Conservation (phyloP, 148 eudicot species). For the Amaranthus hypochondriacus region DNA sequence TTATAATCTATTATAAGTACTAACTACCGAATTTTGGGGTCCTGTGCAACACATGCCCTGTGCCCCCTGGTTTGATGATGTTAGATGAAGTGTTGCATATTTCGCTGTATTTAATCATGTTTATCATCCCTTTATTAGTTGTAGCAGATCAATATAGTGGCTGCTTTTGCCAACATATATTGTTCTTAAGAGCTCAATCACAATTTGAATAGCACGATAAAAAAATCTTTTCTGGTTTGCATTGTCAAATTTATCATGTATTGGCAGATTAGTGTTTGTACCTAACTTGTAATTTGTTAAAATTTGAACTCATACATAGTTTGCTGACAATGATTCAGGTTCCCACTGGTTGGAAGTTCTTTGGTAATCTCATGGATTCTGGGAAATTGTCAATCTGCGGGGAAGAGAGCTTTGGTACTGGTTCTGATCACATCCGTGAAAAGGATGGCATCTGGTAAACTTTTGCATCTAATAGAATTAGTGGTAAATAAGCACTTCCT, state of each 20-base stretch:
- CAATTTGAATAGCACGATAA: too few species aligned
- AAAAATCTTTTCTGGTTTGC: neutral
- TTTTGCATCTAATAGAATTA: neutral
- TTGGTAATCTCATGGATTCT: slow-evolving; percentile 98
- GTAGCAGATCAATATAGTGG: neutral
- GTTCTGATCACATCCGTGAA: slow-evolving; percentile 98
- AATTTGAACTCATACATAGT: slow-evolving; percentile 1
- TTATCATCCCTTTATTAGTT: neutral
- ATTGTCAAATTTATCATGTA: neutral
- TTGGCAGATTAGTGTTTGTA: too few species aligned
- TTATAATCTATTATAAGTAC: too few species aligned
- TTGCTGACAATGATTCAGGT: slow-evolving; percentile 48
- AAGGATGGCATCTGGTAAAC: slow-evolving; percentile 98
- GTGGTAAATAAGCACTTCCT: neutral
- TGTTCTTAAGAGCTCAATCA: neutral
- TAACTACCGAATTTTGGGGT: too few species aligned
- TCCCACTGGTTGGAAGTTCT: slow-evolving; percentile 99
- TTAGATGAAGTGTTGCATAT: neutral
- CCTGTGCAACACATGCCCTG: too few species aligned
- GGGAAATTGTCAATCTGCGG: slow-evolving; percentile 90
- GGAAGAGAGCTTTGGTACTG: slow-evolving; percentile 99
- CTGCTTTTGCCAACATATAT: neutral
- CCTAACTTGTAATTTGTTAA: neutral
- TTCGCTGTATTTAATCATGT: neutral
- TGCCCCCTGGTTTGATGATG: neutral